Percentiles rank a stretch among this genome's conserved stretches.
Evolutionary conservation across 352 stramenopile genomes (phyloP).

Genomic region (Pythium aristosporum): DNA sequence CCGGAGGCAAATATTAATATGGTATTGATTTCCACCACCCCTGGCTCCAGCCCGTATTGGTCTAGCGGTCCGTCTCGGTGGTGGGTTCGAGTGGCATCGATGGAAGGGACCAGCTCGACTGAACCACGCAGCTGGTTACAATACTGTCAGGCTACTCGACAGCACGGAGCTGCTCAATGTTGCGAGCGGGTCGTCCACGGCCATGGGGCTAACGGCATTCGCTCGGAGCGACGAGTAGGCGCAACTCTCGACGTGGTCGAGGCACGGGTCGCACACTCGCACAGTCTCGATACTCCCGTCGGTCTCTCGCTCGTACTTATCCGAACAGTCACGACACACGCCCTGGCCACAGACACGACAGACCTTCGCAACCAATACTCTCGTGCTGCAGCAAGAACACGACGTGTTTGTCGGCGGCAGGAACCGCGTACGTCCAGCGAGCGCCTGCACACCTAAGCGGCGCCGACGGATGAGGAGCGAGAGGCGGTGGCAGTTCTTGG

Average conservation of each 20-base stretch:
- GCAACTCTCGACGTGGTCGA: slow-evolving; percentile 49
- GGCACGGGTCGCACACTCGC: slow-evolving; percentile 24
- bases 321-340: slow-evolving; percentile 50
- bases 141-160: too few species aligned
- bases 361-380: slow-evolving; percentile 32
- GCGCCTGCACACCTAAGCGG: slow-evolving; percentile 51
- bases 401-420: slow-evolving; percentile 35
- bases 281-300: not conserved
- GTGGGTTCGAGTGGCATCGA: too few species aligned
- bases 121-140: too few species aligned
- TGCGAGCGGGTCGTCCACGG: too few species aligned
- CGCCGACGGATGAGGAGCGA: slow-evolving; percentile 49
- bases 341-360: slow-evolving; percentile 62
- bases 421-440: slow-evolving; percentile 39
- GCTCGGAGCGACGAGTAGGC: slow-evolving; percentile 47
- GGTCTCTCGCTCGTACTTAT: slow-evolving; percentile 27
- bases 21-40: too few species aligned
- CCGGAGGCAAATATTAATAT: too few species aligned
- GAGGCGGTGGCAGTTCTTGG: slow-evolving; percentile 26
- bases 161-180: too few species aligned
- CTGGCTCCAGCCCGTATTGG: too few species aligned
- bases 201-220: too few species aligned
- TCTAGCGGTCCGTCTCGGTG: too few species aligned
- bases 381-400: slow-evolving; percentile 59
- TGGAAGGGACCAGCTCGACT: too few species aligned